phyloP scores from a whole-genome alignment of 2,329 filamentous ascomycete species.

The Colletotrichum australisinense region DNA sequence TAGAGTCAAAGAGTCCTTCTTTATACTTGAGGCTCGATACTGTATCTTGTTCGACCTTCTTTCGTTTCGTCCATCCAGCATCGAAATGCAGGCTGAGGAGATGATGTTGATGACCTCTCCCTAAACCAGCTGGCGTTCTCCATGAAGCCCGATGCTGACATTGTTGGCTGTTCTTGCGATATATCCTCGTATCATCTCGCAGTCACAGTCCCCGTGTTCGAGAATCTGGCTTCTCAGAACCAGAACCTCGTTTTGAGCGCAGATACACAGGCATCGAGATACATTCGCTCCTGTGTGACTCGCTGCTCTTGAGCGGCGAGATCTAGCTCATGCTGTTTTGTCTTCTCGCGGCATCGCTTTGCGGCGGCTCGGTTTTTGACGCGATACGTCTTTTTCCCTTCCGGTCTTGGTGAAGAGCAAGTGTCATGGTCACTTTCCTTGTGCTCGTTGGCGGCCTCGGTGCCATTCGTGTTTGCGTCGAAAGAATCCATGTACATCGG shows the following conservation, averaged over 20 bases:
- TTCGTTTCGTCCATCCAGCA: not conserved
- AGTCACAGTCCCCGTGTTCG: constrained; percentile 29
- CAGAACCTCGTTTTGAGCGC: constrained; percentile 30
- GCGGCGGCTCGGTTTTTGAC: constrained; percentile 34
- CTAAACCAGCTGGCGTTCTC: not conserved
- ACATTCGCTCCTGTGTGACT: constrained; percentile 15
- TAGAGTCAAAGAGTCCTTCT: not conserved
- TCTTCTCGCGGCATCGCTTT: constrained; percentile 35
- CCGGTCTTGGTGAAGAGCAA: not conserved
- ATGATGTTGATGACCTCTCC: not conserved
- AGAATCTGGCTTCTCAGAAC: constrained; percentile 26
- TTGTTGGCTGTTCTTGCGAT: constrained; percentile 24
- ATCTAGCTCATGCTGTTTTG: constrained; percentile 29
- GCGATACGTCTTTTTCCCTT: constrained; percentile 13
- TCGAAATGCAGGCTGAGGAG: not conserved
- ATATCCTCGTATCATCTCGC: constrained; percentile 28
- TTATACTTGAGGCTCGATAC: not conserved
- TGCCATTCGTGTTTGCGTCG: not conserved
- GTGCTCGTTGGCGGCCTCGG: not conserved
- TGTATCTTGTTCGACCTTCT: not conserved
- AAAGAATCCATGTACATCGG: not conserved
- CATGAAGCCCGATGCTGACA: not conserved
- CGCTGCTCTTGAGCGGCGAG: constrained; percentile 18
- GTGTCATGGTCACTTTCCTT: not conserved
- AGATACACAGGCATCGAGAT: constrained; percentile 25